Conservation (phyloP, 805 yeast species). For the Zygotorulaspora florentina region DNA sequence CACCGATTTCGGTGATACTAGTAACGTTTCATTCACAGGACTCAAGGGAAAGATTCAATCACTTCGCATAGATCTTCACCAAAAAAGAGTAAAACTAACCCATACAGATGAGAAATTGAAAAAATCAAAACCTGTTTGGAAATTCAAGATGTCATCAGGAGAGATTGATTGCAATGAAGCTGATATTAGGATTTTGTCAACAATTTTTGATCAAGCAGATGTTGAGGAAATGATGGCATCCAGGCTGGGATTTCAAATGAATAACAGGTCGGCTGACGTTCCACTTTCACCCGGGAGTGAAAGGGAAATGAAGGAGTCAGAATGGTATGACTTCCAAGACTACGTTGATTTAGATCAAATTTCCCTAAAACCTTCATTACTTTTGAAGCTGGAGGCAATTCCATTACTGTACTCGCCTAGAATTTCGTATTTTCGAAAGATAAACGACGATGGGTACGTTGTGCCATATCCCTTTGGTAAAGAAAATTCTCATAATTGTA, state of each 20-base stretch:
- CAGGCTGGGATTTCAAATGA: constrained; percentile 29
- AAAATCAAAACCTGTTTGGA: constrained; percentile 42
- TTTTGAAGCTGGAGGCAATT: constrained; percentile 39
- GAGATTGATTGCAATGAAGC: constrained; percentile 65
- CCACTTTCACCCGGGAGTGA: constrained; percentile 4
- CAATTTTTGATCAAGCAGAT: constrained; percentile 56
- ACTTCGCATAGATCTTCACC: constrained; percentile 60
- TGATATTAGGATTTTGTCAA: constrained; percentile 64
- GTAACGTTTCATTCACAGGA: constrained; percentile 51
- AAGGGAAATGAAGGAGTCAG: constrained; percentile 13
- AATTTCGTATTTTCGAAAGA: constrained; percentile 57
- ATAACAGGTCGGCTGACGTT: constrained; percentile 9
- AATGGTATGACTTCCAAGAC: constrained; percentile 76
- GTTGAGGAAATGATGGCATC: constrained; percentile 38
- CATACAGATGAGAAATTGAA: constrained; percentile 44
- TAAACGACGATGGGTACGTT: constrained; percentile 40
- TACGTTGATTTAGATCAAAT: constrained; percentile 62
- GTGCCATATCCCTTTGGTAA: constrained; percentile 57
- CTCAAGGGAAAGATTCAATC: constrained; percentile 51
- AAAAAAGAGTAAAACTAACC: constrained; percentile 41
- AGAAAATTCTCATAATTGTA: constrained; percentile 51
- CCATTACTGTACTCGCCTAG: constrained; percentile 54
- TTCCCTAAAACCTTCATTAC: constrained; percentile 39
- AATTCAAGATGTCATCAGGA: constrained; percentile 59
- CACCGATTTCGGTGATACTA: constrained; percentile 42